Conservation (phyloP, 345 rosid genomes). For the Eucalyptus sp. region DNA sequence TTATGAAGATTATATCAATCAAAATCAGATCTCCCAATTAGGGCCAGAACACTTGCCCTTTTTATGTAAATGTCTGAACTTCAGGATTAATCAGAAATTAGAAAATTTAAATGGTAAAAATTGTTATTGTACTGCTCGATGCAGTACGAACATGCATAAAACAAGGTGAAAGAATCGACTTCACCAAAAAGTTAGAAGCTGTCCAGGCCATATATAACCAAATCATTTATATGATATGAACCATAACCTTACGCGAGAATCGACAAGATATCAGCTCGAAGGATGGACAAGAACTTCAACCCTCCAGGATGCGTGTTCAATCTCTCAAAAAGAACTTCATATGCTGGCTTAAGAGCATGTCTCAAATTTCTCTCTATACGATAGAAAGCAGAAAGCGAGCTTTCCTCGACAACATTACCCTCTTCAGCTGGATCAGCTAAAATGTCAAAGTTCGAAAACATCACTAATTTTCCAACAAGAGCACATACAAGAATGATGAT, state of each 20-base stretch:
- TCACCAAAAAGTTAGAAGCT: background rate
- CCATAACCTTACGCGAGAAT: constrained; percentile 53
- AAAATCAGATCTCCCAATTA: background rate
- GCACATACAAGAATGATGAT: background rate
- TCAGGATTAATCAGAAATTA: background rate
- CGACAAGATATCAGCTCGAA: constrained; percentile 74
- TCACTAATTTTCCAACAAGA: background rate
- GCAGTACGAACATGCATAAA: background rate
- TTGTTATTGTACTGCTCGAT: background rate
- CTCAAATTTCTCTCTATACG: constrained; percentile 75
- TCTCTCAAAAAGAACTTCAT: constrained; percentile 78
- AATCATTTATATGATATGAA: background rate
- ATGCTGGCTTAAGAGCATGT: constrained; percentile 66
- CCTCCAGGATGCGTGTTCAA: constrained; percentile 85
- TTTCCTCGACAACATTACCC: constrained; percentile 25
- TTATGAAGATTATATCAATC: background rate
- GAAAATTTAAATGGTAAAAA: background rate
- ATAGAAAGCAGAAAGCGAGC: constrained; percentile 48
- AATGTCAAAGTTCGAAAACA: background rate
- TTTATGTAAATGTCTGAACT: background rate
- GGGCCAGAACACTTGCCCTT: background rate
- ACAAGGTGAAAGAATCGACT: background rate
- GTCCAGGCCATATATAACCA: background rate
- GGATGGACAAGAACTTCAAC: constrained; percentile 55
- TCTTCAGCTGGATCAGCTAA: constrained; percentile 29